Base-by-base conservation (phyloP, 148 eudicot species). In the Polygonum maritimum region DNA sequence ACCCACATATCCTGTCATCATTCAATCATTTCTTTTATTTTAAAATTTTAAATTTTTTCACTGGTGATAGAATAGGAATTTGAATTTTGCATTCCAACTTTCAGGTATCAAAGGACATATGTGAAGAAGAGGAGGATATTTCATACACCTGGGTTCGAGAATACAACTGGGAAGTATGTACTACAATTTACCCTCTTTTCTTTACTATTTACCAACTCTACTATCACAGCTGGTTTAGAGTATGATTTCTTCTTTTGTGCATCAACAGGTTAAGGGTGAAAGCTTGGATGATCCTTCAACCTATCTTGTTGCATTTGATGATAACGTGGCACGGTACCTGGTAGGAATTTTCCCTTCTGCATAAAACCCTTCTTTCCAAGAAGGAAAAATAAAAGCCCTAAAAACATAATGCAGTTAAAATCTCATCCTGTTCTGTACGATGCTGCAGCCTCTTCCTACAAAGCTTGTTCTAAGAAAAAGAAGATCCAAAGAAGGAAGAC, bases 161-260 rank as follows among this genome's bases (percentile, higher is more conserved):
- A 74, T 95, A 95, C 80, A 93, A 90, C 75, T 95, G 92, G 94
- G 97, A 95, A 86, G 99, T 95, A 92, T 67, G 97, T 83, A 39
- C 80, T 22, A 13, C 62, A 51, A 7, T n/a, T 10, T 48, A 44
- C 18, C 19, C 48, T 21, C 47, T 4, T 7, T 60, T 10, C 40
- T 35, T 41, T 57, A 57, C 5, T 1, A 57, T n/a, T 12, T 10
- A 38, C n/a, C 16, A 36, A 67, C 45, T 38, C 15, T 16, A 67
- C 38, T 67, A 36, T 67, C 45, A 35, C 45, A 35, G 11, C 3
- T 67, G 71, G 22, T 67, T 67, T 13, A 67, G 48, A 69, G 19
- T 38, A 39, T 77, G n/a, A 39, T 26, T 77, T 47, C 41, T 48
- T 26, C 49, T 47, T 16, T 35, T 65, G 21, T 63, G 58, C 19